Base-by-base conservation (phyloP, 371 early-diverging fungal genomes). In the Rhizopus microsporus region DNA sequence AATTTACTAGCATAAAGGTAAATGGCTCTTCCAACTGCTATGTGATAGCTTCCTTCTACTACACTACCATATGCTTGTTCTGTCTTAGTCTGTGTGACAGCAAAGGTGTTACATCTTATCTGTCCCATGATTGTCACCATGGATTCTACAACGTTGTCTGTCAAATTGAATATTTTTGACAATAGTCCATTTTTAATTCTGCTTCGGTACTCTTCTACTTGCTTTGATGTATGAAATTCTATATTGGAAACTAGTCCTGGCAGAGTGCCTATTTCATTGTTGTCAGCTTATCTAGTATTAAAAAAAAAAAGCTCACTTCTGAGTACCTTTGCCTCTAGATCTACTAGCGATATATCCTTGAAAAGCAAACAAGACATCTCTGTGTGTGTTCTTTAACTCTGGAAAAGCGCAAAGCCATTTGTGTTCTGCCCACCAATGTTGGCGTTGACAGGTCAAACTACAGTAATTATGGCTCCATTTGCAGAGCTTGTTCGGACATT, bases 51-150 rank as follows among this genome's bases (percentile, higher is more conserved):
- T 60, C 57, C 42, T 54, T 48, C 6, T 54, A 47, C 0, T 60
- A 54, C 5, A 68, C 48, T 10, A 46, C 62, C 0, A 40, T 49
- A 4, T 23, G 48, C 16, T 7, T 45, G 8, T 0, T 32, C 48
- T 6, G 31, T 51, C 8, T 52, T 17, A 29, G 43, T 55, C 4
- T 35, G 17, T 38, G 67, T 71, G 6, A 71, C 48, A 3, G 65
- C 67, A 58, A 75, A 69, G 1, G 58, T 47, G 33, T 75, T 75
- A 35, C 72, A 72, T 34, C 62, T 59, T 17, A 75, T 59, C 33
- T 75, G 75, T 4, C 56, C 70, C 4, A 55, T 51, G 0, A 67
- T 68, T 1, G 29, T 53, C 0, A 66, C 39, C 38, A 75, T 51
- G 10, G 23, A 43, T 0, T 66, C 49, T 5, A 68, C 35, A 4